Base-by-base conservation (phyloP, 2,329 filamentous ascomycete species). In the Mycosphaerelloides madeirae region DNA sequence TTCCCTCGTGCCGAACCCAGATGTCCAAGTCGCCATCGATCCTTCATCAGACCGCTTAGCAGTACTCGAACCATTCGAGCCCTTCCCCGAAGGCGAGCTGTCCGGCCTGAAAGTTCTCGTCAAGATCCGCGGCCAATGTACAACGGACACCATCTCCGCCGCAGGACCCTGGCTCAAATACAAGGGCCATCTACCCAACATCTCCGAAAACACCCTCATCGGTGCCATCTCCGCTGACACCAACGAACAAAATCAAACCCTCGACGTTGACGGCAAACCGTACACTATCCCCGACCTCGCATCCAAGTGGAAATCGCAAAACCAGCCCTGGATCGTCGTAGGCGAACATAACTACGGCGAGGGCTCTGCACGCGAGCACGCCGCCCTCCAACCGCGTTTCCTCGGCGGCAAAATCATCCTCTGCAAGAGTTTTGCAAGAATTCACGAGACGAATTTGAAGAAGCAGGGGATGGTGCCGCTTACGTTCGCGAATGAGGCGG, bases 111-210 rank as follows among this genome's bases (percentile, higher is more conserved):
- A 83, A 40, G 89, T 98, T 14, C 83, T 98, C 13, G 91, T 95
- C 76, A 97, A 97, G 73, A 85, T 97, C 53, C 85, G 90, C 53
- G 93, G 93, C 54, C 95, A 98, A 73, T 98, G 93, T 77, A 98
- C 93, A 45, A 98, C 93, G 33, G 93, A 98, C 70, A 97, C 93
- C 58, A 98, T 98, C 69, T 97, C 90, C 29, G 91, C 91, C 28
- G 91, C 91, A 1, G 91, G 91, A 5, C 91, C 91, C 13, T 97
- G 91, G 91, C 80, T 98, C 57, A 97, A 97, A 72, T 98, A 97
- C 81, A 97, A 97, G 77, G 93, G 93, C 52, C 93, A 98, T 69
- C 80, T 98, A 52, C 88, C 93, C 67, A 98, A 98, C 75, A 98
- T 98, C 68, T 86, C 84, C 58, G 88, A 88, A 64, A 98, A 98